Percentiles rank a stretch among this genome's conserved stretches.
These are phyloP conservation scores for Didymella glomerata DNA, from an alignment of 2,329 filamentous ascomycete species.

Conservation along the genomic window DNA sequence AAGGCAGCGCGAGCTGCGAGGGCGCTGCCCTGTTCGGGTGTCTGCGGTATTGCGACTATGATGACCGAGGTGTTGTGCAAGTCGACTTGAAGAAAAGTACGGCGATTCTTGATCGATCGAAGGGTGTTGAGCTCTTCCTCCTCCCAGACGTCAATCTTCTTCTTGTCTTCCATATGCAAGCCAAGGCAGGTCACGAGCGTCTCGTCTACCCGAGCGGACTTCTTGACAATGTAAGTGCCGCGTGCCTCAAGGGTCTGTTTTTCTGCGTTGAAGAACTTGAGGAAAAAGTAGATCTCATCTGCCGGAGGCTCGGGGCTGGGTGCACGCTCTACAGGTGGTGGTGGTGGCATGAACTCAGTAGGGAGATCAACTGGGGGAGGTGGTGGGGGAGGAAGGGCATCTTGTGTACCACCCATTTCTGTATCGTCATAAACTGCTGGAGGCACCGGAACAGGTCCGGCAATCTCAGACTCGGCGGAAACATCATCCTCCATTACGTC, in stretches of 20 bases:
- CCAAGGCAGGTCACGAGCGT: slow-evolving; percentile 43
- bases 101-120: slow-evolving; percentile 40
- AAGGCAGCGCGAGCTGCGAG: slow-evolving; percentile 47
- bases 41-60: slow-evolving; percentile 40
- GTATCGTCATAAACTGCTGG: slow-evolving; percentile 40
- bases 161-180: slow-evolving; percentile 43
- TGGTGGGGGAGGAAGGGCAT: slow-evolving; percentile 34
- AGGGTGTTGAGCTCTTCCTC: slow-evolving; percentile 50
- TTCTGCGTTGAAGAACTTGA: slow-evolving; percentile 52
- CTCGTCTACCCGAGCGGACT: slow-evolving; percentile 46
- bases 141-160: slow-evolving; percentile 61
- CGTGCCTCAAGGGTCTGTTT: slow-evolving; percentile 44
- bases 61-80: slow-evolving; percentile 47
- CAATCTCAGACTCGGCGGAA: not conserved
- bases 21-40: slow-evolving; percentile 39
- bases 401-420: slow-evolving; percentile 50
- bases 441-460: slow-evolving; percentile 23
- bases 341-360: slow-evolving; percentile 27
- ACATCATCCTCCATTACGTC: slow-evolving; percentile 41
- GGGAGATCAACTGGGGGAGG: slow-evolving; percentile 34
- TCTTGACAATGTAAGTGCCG: slow-evolving; percentile 45
- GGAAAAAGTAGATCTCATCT: slow-evolving; percentile 53
- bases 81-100: slow-evolving; percentile 46
- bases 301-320: slow-evolving; percentile 36
- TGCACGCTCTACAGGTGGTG: slow-evolving; percentile 27